These are phyloP conservation scores for Nicotiana sylvestris DNA, from an alignment of 257 asterid genomes.

Conservation along the genomic window DNA sequence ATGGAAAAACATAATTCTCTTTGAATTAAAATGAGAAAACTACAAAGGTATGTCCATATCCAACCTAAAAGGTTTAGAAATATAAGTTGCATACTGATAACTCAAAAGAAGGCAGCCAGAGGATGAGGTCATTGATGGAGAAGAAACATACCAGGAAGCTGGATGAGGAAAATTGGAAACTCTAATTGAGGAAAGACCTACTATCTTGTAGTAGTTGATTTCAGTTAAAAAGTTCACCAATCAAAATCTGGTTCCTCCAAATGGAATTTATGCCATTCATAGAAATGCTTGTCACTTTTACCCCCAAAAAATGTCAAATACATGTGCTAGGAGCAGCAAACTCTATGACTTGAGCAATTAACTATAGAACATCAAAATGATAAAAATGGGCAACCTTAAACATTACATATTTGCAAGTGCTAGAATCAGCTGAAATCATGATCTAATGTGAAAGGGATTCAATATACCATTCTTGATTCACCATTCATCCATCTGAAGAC, in stretches of 20 bases:
- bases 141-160: neutral
- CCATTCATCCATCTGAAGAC: neutral
- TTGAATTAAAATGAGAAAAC: neutral
- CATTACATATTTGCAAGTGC: neutral
- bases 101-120: neutral
- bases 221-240: neutral
- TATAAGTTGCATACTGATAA: neutral
- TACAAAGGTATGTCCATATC: neutral
- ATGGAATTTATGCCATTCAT: too few relatives aligned
- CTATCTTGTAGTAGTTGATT: neutral
- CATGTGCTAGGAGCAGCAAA: neutral
- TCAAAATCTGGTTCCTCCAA: neutral
- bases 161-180: neutral
- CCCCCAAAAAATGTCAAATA: neutral
- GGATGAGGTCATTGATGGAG: neutral
- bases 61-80: neutral
- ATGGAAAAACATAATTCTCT: too few relatives aligned
- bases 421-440: neutral
- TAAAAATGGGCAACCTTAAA: neutral
- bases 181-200: neutral
- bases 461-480: neutral
- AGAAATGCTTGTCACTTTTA: neutral
- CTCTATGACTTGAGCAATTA: neutral
- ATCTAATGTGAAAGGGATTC: neutral
- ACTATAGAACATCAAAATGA: neutral